phyloP scores from a whole-genome alignment of 192 early-diverging fungal species.

The Coemansia sp. region DNA sequence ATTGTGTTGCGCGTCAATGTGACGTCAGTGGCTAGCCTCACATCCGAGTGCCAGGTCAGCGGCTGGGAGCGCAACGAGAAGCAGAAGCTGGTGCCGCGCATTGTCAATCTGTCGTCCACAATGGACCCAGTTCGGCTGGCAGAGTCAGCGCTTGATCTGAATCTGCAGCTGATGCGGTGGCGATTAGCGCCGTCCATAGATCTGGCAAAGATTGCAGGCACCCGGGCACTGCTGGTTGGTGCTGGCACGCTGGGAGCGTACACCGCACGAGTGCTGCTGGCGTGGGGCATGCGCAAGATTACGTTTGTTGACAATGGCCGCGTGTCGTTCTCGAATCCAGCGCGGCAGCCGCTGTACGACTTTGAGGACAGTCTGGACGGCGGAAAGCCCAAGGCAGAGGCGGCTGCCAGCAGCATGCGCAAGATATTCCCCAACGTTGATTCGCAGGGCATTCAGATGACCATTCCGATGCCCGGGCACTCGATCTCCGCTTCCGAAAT shows the following conservation, averaged over 20 bases:
- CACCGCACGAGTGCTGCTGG: conserved; percentile 79
- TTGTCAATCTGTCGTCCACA: conserved; percentile 76
- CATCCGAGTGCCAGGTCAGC: conserved; percentile 48
- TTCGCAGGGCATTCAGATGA: conserved; percentile 64
- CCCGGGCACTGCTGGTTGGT: conserved; percentile 84
- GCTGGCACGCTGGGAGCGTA: conserved; percentile 95
- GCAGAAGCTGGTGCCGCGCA: conserved; percentile 76
- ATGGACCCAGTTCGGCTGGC: conserved; percentile 89
- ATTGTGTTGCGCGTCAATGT: conserved; percentile 33
- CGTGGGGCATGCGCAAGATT: conserved; percentile 92
- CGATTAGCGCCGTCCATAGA: conserved; percentile 79
- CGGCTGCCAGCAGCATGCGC: conserved; percentile 75
- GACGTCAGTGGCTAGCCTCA: conserved; percentile 11
- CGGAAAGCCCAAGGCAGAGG: conserved; percentile 80
- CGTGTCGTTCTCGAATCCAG: conserved; percentile 95
- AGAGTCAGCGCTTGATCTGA: conserved; percentile 87
- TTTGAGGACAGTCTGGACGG: conserved; percentile 89
- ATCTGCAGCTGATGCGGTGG: conserved; percentile 98
- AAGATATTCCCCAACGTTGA: conserved; percentile 79
- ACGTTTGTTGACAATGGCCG: conserved; percentile 91
- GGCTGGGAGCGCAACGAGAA: conserved; percentile 90
- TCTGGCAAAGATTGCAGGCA: conserved; percentile 72
- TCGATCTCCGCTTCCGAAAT: conserved; percentile 41
- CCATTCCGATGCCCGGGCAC: conserved; percentile 99
- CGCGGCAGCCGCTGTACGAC: conserved; percentile 87